Conservation (phyloP, 257 asterid genomes). For the Scutellaria baicalensis region DNA sequence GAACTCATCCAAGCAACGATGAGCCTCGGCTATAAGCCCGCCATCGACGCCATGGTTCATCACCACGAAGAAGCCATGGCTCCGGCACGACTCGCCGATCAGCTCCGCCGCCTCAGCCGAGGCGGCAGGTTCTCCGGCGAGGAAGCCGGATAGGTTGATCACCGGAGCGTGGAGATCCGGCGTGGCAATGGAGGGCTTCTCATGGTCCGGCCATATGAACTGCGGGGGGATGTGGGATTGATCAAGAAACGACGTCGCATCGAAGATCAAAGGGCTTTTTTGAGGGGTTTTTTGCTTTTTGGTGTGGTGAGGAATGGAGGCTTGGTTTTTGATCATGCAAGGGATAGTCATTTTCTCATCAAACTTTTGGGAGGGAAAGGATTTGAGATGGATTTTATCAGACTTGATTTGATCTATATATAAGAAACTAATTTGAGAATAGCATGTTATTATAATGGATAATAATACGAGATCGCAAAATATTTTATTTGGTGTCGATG, state of each 20-base stretch:
- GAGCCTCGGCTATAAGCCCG: slow-evolving; percentile 42
- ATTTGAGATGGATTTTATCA: background rate
- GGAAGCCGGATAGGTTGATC: slow-evolving; percentile 45
- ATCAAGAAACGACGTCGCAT: slow-evolving; percentile 30
- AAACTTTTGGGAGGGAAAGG: background rate
- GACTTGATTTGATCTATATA: too few species aligned
- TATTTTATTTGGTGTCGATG: too few species aligned
- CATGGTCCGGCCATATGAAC: slow-evolving; percentile 75
- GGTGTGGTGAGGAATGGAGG: slow-evolving; percentile 22
- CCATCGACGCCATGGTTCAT: slow-evolving; percentile 49
- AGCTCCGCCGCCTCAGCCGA: slow-evolving; percentile 30
- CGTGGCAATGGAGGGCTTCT: slow-evolving; percentile 37
- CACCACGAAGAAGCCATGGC: slow-evolving; percentile 62
- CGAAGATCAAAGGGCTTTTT: slow-evolving; percentile 25
- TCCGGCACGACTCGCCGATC: slow-evolving; percentile 46
- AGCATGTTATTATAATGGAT: too few species aligned
- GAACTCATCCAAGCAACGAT: slow-evolving; percentile 52
- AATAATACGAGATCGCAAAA: too few species aligned
- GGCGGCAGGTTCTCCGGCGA: slow-evolving; percentile 39
- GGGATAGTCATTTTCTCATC: slow-evolving; percentile 40
- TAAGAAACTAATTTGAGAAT: too few species aligned
- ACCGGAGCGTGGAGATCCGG: slow-evolving; percentile 45
- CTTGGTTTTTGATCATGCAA: slow-evolving; percentile 29
- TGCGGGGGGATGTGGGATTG: slow-evolving; percentile 45
- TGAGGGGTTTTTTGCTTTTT: background rate